These are phyloP conservation scores for Bretschneidera sinensis DNA, from an alignment of 345 rosid species.

Conservation along the genomic window DNA sequence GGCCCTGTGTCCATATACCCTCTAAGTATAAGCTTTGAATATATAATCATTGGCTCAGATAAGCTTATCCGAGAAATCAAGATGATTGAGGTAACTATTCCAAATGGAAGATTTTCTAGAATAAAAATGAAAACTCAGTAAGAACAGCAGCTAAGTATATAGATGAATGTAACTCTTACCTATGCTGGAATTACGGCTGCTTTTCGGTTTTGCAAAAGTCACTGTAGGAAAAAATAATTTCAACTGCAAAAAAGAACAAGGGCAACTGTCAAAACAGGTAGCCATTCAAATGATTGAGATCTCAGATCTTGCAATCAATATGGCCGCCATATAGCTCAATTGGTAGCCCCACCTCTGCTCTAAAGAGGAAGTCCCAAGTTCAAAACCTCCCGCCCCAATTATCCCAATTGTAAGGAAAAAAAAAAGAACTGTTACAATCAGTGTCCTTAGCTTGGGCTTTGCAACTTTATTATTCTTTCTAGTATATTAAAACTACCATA, in stretches of 20 bases:
- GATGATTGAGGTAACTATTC: background rate
- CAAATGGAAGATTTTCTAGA: background rate
- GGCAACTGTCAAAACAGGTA: background rate
- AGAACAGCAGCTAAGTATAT: slow-evolving; percentile 11
- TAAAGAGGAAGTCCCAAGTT: no score
- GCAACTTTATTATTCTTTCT: no score
- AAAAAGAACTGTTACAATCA: background rate
- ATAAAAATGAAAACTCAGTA: background rate
- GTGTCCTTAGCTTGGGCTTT: no score
- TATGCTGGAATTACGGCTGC: slow-evolving; percentile 99
- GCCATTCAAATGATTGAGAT: background rate
- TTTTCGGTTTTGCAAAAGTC: slow-evolving; percentile 95
- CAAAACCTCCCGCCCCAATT: no score
- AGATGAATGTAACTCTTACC: slow-evolving; percentile 39
- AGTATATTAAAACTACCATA: no score
- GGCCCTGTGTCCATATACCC: no score
- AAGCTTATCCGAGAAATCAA: background rate
- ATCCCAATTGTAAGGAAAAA: background rate
- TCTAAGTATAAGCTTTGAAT: background rate
- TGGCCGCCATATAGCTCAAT: no score
- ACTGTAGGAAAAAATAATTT: slow-evolving; percentile 86
- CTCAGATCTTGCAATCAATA: no score
- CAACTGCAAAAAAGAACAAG: slow-evolving; percentile 46
- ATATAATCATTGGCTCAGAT: background rate
- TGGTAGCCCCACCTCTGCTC: no score